Conservation (phyloP, 495 filamentous ascomycete genomes). For the Mycothermus thermophilus region DNA sequence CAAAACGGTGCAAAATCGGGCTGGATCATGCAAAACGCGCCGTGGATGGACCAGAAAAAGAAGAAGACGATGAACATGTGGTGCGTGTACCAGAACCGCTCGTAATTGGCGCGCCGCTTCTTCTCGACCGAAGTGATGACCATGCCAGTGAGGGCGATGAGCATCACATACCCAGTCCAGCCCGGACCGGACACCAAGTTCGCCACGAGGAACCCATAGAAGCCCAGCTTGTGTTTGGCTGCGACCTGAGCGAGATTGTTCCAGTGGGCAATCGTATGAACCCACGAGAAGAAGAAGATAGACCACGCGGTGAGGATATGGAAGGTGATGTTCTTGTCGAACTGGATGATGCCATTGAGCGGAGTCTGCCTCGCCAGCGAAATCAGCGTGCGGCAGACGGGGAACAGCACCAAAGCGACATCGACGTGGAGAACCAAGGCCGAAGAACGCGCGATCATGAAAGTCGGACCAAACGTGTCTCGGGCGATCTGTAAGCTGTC, state of each 20-base stretch:
- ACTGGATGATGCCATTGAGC: conserved; percentile 63
- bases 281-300: conserved; percentile 67
- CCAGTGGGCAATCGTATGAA: conserved; percentile 70
- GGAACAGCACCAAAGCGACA: conserved; percentile 59
- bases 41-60: conserved; percentile 69
- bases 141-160: conserved; percentile 53
- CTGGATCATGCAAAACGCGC: conserved; percentile 70
- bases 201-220: conserved; percentile 54
- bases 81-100: conserved; percentile 70
- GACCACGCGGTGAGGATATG: conserved; percentile 71
- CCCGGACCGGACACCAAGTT: conserved; percentile 63
- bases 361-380: conserved; percentile 61
- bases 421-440: conserved; percentile 64
- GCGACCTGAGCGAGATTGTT: conserved; percentile 66
- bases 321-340: conserved; percentile 73
- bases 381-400: conserved; percentile 66
- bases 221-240: conserved; percentile 52
- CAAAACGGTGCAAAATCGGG: conserved; percentile 59
- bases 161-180: conserved; percentile 70
- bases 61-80: conserved; percentile 70
- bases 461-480: conserved; percentile 52
- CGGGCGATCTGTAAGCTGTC: conserved; percentile 50
- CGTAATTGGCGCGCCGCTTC: conserved; percentile 55
- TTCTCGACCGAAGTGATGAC: conserved; percentile 55
- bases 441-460: conserved; percentile 55